Conservation (phyloP, 441 rosid genomes). For the Bocquillonia castaneifolia region DNA sequence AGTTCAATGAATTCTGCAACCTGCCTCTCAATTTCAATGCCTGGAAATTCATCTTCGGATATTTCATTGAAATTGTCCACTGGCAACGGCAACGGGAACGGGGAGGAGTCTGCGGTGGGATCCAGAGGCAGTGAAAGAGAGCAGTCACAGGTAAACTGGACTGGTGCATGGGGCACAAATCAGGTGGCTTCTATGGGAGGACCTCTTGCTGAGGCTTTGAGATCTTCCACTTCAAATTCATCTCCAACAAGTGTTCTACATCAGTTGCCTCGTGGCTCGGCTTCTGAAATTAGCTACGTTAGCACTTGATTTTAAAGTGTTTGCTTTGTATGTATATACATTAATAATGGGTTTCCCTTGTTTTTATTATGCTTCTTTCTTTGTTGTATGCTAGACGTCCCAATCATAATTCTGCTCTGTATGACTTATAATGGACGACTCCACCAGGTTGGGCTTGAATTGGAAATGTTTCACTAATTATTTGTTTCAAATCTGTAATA, state of each 20-base stretch:
- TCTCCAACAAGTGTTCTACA: constrained; percentile 80
- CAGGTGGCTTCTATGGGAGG: constrained; percentile 69
- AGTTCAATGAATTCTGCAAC: constrained; percentile 37
- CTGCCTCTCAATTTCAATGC: constrained; percentile 66
- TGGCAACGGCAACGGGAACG: constrained; percentile 42
- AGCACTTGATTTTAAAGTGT: constrained; percentile 33
- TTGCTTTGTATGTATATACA: constrained; percentile 4
- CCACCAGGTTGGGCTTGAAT: neutral
- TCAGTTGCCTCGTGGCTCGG: constrained; percentile 42
- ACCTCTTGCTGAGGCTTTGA: constrained; percentile 77
- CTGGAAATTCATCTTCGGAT: constrained; percentile 63
- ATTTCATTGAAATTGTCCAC: constrained; percentile 71
- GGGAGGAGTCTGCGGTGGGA: constrained; percentile 4
- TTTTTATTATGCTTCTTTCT: neutral
- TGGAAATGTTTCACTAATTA: neutral
- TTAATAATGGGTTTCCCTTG: neutral
- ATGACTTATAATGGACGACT: neutral
- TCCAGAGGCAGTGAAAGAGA: constrained; percentile 33
- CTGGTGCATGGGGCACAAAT: constrained; percentile 48
- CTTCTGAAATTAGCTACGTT: constrained; percentile 39
- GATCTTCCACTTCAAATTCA: constrained; percentile 50
- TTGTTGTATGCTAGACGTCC: neutral
- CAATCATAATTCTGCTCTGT: neutral
- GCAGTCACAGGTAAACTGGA: constrained; percentile 52
- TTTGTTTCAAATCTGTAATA: neutral